Conservation (phyloP, 2,329 filamentous ascomycete species). For the Thermothelomyces thermophilus region DNA sequence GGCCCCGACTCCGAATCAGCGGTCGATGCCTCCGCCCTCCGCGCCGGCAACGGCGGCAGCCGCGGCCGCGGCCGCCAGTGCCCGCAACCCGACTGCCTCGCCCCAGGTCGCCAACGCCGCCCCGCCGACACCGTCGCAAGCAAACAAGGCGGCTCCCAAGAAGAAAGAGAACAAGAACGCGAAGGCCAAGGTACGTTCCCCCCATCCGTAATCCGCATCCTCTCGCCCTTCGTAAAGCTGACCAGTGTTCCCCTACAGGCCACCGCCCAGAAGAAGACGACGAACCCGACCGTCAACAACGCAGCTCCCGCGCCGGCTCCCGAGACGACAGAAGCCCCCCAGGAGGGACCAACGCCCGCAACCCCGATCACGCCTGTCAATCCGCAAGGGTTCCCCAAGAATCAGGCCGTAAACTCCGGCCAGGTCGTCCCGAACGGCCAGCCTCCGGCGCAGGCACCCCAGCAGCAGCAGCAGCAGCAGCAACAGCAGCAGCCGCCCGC, state of each 20-base stretch:
- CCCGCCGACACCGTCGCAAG: conserved; percentile 69
- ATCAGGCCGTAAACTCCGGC: conserved; percentile 36
- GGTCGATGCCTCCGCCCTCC: conserved; percentile 61
- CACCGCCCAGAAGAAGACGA: conserved; percentile 58
- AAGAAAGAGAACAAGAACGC: conserved; percentile 65
- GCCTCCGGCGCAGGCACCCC: conserved; percentile 37
- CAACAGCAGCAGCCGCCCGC: conserved; percentile 38
- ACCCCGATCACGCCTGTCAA: conserved; percentile 59
- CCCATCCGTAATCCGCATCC: neutral
- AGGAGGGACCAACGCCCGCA: conserved; percentile 53
- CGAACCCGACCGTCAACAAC: conserved; percentile 44
- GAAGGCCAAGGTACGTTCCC: conserved; percentile 58
- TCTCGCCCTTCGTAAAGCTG: conserved; percentile 4
- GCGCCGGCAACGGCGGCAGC: conserved; percentile 40
- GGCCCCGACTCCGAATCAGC: conserved; percentile 57
- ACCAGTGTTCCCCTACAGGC: conserved; percentile 34
- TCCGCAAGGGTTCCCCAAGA: conserved; percentile 41
- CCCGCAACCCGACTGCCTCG: conserved; percentile 52
- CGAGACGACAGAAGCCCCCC: conserved; percentile 45
- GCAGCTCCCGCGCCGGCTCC: conserved; percentile 51
- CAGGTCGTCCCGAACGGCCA: conserved; percentile 38
- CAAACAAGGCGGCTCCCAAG: conserved; percentile 67
- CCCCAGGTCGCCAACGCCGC: conserved; percentile 59
- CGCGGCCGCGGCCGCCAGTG: conserved; percentile 33
- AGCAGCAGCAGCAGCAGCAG: conserved; percentile 38